Base-by-base conservation (phyloP, 1,284 basidiomycete genomes). In the Chondrostereum purpureum region DNA sequence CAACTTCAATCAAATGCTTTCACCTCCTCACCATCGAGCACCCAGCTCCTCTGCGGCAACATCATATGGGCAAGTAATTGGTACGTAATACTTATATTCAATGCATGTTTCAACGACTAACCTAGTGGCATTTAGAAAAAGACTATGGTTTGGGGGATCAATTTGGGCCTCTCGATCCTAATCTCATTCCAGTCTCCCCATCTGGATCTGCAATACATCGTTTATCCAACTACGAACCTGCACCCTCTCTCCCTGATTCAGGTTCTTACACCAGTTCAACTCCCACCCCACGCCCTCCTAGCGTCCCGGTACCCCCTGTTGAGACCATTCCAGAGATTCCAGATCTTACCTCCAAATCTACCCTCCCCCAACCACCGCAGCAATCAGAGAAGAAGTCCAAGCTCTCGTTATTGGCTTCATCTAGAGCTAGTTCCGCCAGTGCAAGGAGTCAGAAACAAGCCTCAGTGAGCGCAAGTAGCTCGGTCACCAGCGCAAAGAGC, bases 131-230 rank as follows among this genome's bases (percentile, higher is more conserved):
- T 31, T n/a, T n/a, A 31, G 27, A 31, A 31, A 8, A n/a, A 8
- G n/a, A 31, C n/a, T n/a, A n/a, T 31, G n/a, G 27, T n/a, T 8
- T 31, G 8, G 27, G 27, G 8, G 27, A 33, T 5, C 27, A 35
- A 33, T 19, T 39, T 37, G 34, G 47, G 23, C 61, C 54, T 14
- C 42, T 66, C 34, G 75, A 83, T 59, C 82, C 83, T 20, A 81
- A 83, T 54, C 61, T 64, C 6, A 82, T 83, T 47, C 75, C 76
- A 20, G 72, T 76, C 11, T 83, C 80, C 18, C 78, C 79, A 44
- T 80, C 77, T 45, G 70, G 61, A n/a, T 91, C 78, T 23, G 90
- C 91, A 1, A 64, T 91, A 14, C 78, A 83, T 42, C 69, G 77
- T 16, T 68, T 92, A 18, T 83, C 86, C 1, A 68, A 63, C 17